phyloP scores from a whole-genome alignment of 805 yeast genomes.

The Naumovozyma baii region DNA sequence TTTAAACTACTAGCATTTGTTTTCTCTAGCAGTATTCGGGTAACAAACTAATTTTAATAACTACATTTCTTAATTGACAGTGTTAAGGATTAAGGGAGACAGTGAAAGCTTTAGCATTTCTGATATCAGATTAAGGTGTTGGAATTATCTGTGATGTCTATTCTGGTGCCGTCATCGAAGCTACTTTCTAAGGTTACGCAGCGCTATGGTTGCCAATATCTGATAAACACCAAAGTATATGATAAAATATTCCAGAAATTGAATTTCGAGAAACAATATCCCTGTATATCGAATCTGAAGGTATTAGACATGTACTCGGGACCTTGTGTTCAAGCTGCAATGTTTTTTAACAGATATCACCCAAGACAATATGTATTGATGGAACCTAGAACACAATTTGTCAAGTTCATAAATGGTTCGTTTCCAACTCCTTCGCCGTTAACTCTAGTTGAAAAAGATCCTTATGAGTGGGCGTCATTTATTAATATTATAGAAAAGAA shows the following conservation, averaged over 20 bases:
- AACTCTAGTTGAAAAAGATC: conserved; percentile 36
- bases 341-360: conserved; percentile 46
- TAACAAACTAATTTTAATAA: too few species aligned
- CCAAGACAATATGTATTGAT: conserved; percentile 59
- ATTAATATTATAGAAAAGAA: conserved; percentile 37
- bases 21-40: too few species aligned
- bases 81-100: too few species aligned
- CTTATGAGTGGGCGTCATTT: conserved; percentile 62
- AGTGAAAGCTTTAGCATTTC: too few species aligned
- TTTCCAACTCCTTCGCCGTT: conserved; percentile 19
- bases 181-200: conserved; percentile 12
- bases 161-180: conserved; percentile 6
- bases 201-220: conserved; percentile 17
- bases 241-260: conserved; percentile 39
- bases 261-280: conserved; percentile 30
- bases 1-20: too few species aligned
- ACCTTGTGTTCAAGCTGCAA: conserved; percentile 49
- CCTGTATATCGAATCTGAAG: conserved; percentile 32
- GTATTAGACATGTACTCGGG: conserved; percentile 56
- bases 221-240: conserved; percentile 16
- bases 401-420: conserved; percentile 6
- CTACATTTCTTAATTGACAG: too few species aligned
- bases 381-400: conserved; percentile 38
- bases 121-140: too few species aligned
- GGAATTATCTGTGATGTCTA: too few species aligned